Conservation (phyloP, 192 early-diverging fungal genomes). For the Radiomyces spectabilis region DNA sequence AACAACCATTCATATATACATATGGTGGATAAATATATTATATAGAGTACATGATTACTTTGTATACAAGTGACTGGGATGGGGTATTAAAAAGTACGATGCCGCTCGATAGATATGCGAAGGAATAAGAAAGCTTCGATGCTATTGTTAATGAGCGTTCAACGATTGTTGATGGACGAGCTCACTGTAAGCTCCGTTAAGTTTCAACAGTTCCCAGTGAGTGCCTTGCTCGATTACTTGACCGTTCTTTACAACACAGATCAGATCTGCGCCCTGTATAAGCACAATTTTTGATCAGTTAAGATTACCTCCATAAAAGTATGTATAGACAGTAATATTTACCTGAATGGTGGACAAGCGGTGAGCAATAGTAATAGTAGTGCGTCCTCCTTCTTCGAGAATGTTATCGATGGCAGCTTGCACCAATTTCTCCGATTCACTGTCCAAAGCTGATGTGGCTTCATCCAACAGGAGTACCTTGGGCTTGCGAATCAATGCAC, state of each 20-base stretch:
- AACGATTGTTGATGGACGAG: conserved; percentile 61
- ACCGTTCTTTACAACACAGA: conserved; percentile 69
- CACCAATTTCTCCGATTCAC: conserved; percentile 60
- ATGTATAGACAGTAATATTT: neutral
- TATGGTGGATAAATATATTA: no score
- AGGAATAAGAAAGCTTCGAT: no score
- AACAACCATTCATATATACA: no score
- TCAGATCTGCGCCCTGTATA: conserved; percentile 43
- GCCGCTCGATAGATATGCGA: no score
- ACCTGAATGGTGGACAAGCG: conserved; percentile 64
- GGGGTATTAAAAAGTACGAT: no score
- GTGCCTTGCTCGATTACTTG: conserved; percentile 52
- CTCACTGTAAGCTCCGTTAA: conserved; percentile 45
- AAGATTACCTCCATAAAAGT: no score
- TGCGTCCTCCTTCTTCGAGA: conserved; percentile 48
- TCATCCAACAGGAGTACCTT: conserved; percentile 81
- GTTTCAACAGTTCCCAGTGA: conserved; percentile 47
- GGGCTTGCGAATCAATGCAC: conserved; percentile 80
- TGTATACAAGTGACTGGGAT: no score
- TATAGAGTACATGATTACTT: no score
- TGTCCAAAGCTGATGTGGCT: conserved; percentile 68
- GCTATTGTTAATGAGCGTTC: conserved; percentile 18
- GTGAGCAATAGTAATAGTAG: conserved; percentile 69
- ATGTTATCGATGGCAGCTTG: conserved; percentile 66
- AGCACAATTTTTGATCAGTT: no score